These are phyloP conservation scores for Coccinonectria pachysandricola DNA, from an alignment of 2,329 filamentous ascomycete species.

Conservation along the genomic window DNA sequence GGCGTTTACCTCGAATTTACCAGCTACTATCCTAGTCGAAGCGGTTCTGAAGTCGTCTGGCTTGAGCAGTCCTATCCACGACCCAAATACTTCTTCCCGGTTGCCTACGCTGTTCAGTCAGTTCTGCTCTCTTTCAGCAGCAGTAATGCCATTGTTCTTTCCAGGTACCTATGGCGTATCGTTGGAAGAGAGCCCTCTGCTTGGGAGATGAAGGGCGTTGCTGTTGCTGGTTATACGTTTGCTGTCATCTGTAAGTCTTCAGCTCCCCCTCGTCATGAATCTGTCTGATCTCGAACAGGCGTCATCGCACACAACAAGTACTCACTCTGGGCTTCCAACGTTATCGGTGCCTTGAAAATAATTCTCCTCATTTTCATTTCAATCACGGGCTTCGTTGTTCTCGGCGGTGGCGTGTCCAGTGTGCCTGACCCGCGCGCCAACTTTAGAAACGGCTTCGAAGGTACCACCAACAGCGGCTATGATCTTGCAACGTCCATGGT, in stretches of 20 bases:
- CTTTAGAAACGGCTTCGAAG: slow-evolving; percentile 26
- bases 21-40: slow-evolving; percentile 56
- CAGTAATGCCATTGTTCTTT: slow-evolving; percentile 52
- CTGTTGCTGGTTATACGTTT: slow-evolving; percentile 51
- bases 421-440: slow-evolving; percentile 25
- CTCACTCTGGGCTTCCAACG: slow-evolving; percentile 45
- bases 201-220: slow-evolving; percentile 61
- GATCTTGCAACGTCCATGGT: slow-evolving; percentile 38
- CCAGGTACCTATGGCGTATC: slow-evolving; percentile 52
- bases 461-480: slow-evolving; percentile 26
- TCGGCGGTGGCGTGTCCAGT: slow-evolving; percentile 27
- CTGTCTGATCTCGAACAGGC: slow-evolving; percentile 12
- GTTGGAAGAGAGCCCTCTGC: slow-evolving; percentile 36
- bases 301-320: slow-evolving; percentile 45
- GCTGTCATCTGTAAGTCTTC: slow-evolving; percentile 40
- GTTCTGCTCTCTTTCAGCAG: slow-evolving; percentile 56
- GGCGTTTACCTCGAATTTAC: slow-evolving; percentile 54
- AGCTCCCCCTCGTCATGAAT: too few relatives aligned
- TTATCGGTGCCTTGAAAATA: slow-evolving; percentile 49
- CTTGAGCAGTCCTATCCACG: slow-evolving; percentile 58
- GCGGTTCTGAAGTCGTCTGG: slow-evolving; percentile 56
- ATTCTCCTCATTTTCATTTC: slow-evolving; percentile 41
- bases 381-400: slow-evolving; percentile 51
- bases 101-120: slow-evolving; percentile 52
- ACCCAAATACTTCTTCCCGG: slow-evolving; percentile 53